Evolutionary conservation across 2,329 filamentous ascomycete species (phyloP).

Genomic region (Pseudogymnoascus sp.): DNA sequence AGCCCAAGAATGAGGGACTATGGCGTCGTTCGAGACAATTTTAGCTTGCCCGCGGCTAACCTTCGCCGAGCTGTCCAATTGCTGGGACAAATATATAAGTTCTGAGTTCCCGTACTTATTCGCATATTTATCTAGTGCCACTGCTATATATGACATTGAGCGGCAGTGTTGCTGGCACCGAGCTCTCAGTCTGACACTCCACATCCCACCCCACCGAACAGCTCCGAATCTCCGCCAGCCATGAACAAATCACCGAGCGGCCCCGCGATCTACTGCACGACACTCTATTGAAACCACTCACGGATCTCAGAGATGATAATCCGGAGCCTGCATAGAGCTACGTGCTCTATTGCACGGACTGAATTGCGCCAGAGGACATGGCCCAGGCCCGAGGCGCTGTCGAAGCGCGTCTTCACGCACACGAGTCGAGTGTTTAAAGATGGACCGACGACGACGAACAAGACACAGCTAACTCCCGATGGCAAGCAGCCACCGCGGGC

Average conservation of each 20-base stretch:
- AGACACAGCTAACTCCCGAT: conserved; percentile 18
- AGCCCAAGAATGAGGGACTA: conserved; percentile 18
- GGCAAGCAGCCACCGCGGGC: conserved; percentile 18
- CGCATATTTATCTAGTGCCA: neutral
- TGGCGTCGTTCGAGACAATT: conserved; percentile 37
- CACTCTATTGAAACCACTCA: neutral
- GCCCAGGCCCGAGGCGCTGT: conserved; percentile 15
- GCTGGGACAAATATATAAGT: neutral
- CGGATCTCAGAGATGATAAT: conserved; percentile 22
- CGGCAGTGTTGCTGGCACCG: neutral
- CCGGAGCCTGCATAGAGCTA: conserved; percentile 23
- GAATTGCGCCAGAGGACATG: conserved; percentile 20
- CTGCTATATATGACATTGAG: neutral
- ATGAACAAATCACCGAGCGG: neutral
- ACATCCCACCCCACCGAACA: conserved; percentile 4
- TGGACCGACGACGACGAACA: conserved; percentile 12
- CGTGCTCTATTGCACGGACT: conserved; percentile 23
- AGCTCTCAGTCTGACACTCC: neutral
- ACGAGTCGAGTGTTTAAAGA: conserved; percentile 21
- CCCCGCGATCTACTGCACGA: neutral
- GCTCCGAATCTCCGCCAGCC: conserved; percentile 2
- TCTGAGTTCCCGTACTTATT: neutral
- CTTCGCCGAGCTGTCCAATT: neutral
- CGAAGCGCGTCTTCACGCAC: conserved; percentile 26
- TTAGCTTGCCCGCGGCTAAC: conserved; percentile 2